Evolutionary conservation across 306 rosid genomes (phyloP).

Genomic region (Rubus parviflorus): DNA sequence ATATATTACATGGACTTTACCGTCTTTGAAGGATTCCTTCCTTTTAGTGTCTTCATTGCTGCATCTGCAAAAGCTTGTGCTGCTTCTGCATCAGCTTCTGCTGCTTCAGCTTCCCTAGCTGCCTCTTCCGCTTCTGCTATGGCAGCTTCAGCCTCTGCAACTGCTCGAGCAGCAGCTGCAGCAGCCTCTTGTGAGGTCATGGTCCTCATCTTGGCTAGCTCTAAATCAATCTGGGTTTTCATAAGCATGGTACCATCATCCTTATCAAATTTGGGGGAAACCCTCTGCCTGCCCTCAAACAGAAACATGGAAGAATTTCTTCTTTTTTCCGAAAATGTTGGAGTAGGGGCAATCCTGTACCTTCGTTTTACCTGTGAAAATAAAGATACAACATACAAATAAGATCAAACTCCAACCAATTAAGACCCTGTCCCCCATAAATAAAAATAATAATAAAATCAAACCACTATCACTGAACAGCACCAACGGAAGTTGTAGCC

Average conservation of each 20-base stretch:
- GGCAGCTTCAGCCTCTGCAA: slow-evolving; percentile 86
- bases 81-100: slow-evolving; percentile 93
- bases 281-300: slow-evolving; percentile 60
- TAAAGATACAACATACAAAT: slow-evolving; percentile 12
- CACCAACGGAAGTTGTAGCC: background rate
- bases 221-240: slow-evolving; percentile 72
- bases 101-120: slow-evolving; percentile 79
- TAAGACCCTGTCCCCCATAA: background rate
- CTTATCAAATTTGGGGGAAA: slow-evolving; percentile 44
- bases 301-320: slow-evolving; percentile 45
- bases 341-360: slow-evolving; percentile 66
- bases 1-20: slow-evolving; percentile 34
- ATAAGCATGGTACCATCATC: slow-evolving; percentile 47
- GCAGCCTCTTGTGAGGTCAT: slow-evolving; percentile 84
- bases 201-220: slow-evolving; percentile 71
- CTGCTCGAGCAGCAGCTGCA: slow-evolving; percentile 82
- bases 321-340: slow-evolving; percentile 50
- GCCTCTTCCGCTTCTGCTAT: slow-evolving; percentile 95
- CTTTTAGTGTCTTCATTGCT: slow-evolving; percentile 63
- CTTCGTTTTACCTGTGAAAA: slow-evolving; percentile 74
- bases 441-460: background rate
- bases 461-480: background rate
- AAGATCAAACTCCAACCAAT: background rate
- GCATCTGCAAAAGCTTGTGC: slow-evolving; percentile 85
- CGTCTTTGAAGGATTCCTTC: slow-evolving; percentile 61